Conservation (phyloP, 352 stramenopile genomes). For the Pythium biforme region DNA sequence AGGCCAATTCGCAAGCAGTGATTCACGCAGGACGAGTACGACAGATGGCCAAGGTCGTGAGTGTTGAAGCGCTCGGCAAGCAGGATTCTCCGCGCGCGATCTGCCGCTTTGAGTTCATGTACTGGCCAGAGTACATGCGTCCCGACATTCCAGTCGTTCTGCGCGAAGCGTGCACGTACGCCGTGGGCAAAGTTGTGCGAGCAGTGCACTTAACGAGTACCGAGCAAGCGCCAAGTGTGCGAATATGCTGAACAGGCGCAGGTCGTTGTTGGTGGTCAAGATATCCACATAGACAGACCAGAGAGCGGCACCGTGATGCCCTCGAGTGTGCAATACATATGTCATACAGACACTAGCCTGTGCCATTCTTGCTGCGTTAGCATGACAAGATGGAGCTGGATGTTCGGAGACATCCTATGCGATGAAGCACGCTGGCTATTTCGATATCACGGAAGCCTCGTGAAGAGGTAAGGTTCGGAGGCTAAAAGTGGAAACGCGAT, state of each 20-base stretch:
- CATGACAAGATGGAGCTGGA: background rate
- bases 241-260: slow-evolving; percentile 29
- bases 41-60: slow-evolving; percentile 79
- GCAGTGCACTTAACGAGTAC: slow-evolving; percentile 45
- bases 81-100: slow-evolving; percentile 35
- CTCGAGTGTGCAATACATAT: slow-evolving; percentile 20
- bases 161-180: slow-evolving; percentile 60
- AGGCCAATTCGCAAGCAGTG: slow-evolving; percentile 78
- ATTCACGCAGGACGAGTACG: slow-evolving; percentile 78
- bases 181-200: slow-evolving; percentile 65
- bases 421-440: background rate
- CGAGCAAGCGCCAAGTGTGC: slow-evolving; percentile 40
- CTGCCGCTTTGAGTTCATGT: slow-evolving; percentile 86
- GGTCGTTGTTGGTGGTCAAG: background rate
- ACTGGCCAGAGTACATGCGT: slow-evolving; percentile 83
- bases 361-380: background rate
- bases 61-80: slow-evolving; percentile 28
- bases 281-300: background rate
- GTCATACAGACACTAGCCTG: background rate
- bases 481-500: background rate
- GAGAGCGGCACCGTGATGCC: background rate
- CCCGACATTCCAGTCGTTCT: slow-evolving; percentile 76
- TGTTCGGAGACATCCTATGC: background rate
- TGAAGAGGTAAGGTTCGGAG: background rate
- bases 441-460: background rate